Evolutionary conservation across 352 stramenopile species (phyloP).

Genomic region (Phytophthora capsici): DNA sequence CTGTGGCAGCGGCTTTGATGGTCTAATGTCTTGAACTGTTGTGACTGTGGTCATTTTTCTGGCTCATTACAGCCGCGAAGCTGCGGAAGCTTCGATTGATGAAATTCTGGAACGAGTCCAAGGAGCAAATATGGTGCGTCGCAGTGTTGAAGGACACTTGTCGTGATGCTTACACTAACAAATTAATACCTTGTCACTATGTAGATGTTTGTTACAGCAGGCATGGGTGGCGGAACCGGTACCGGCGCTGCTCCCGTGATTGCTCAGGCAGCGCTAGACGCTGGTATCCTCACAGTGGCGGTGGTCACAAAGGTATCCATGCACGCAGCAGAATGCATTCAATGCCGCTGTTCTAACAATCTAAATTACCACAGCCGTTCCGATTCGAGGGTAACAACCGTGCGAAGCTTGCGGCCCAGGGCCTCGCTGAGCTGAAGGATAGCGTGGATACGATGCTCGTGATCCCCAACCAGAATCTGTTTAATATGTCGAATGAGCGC

Average conservation of each 20-base stretch:
- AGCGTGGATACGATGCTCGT: constrained; percentile 90
- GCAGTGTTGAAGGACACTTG: too few relatives aligned
- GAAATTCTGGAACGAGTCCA: constrained; percentile 89
- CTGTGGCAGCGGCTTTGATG: not conserved
- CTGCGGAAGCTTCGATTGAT: constrained; percentile 77
- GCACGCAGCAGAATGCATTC: too few relatives aligned
- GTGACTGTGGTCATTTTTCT: not conserved
- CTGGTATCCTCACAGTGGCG: constrained; percentile 84
- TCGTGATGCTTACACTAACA: too few relatives aligned
- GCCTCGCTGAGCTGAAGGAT: constrained; percentile 79
- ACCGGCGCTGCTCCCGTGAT: constrained; percentile 87
- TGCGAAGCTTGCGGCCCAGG: constrained; percentile 79
- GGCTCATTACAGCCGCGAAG: constrained; percentile 58
- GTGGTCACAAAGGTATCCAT: constrained; percentile 82
- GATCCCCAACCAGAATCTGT: constrained; percentile 91
- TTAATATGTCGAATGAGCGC: constrained; percentile 88
- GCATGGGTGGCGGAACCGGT: constrained; percentile 85
- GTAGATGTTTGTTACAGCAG: constrained; percentile 90
- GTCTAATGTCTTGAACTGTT: constrained; percentile 1
- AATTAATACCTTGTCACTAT: too few relatives aligned
- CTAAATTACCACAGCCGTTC: constrained; percentile 58
- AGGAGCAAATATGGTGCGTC: constrained; percentile 86
- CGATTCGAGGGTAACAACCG: constrained; percentile 87
- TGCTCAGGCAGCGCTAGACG: constrained; percentile 80
- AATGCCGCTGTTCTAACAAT: constrained; percentile 4